Percentiles rank a stretch among this genome's conserved stretches.
These are phyloP conservation scores for Lipomyces mesembrius DNA, from an alignment of 805 yeast species.

Conservation along the genomic window DNA sequence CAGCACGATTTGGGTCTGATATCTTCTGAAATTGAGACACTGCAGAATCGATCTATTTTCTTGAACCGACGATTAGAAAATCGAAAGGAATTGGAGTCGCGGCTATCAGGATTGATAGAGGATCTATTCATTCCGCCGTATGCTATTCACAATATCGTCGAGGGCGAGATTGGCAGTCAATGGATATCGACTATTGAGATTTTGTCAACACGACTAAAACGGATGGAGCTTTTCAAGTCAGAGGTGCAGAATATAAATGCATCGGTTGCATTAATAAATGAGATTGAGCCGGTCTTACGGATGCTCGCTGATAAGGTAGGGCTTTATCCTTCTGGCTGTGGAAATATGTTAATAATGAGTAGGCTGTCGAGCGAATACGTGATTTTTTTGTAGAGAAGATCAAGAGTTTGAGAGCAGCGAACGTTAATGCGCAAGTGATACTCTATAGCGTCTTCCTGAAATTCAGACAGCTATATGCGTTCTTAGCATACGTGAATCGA, in stretches of 20 bases:
- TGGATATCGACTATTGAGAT: slow-evolving; percentile 61
- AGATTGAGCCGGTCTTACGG: slow-evolving; percentile 27
- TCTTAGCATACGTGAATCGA: slow-evolving; percentile 59
- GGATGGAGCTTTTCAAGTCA: slow-evolving; percentile 53
- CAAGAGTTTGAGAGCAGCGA: slow-evolving; percentile 66
- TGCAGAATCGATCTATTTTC: slow-evolving; percentile 58
- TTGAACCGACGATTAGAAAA: slow-evolving; percentile 55
- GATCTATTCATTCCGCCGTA: slow-evolving; percentile 78
- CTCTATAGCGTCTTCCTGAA: slow-evolving; percentile 64
- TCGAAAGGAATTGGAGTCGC: slow-evolving; percentile 55
- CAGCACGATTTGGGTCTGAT: slow-evolving; percentile 60
- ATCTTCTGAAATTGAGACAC: slow-evolving; percentile 63
- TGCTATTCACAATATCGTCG: slow-evolving; percentile 60
- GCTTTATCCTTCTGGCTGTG: neutral
- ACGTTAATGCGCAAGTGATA: slow-evolving; percentile 70
- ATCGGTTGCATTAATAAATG: slow-evolving; percentile 20
- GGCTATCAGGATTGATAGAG: slow-evolving; percentile 73
- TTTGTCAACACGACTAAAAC: slow-evolving; percentile 61
- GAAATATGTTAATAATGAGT: neutral
- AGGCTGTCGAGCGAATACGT: slow-evolving; percentile 73
- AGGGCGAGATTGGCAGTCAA: slow-evolving; percentile 58
- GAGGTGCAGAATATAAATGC: slow-evolving; percentile 28
- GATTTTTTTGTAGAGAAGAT: slow-evolving; percentile 69
- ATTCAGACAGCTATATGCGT: slow-evolving; percentile 65
- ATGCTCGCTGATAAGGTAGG: slow-evolving; percentile 41